Evolutionary conservation across 495 filamentous ascomycete genomes (phyloP), one percentile per base, ranked within the genome.

Genomic region (Rhypophila decipiens): DNA sequence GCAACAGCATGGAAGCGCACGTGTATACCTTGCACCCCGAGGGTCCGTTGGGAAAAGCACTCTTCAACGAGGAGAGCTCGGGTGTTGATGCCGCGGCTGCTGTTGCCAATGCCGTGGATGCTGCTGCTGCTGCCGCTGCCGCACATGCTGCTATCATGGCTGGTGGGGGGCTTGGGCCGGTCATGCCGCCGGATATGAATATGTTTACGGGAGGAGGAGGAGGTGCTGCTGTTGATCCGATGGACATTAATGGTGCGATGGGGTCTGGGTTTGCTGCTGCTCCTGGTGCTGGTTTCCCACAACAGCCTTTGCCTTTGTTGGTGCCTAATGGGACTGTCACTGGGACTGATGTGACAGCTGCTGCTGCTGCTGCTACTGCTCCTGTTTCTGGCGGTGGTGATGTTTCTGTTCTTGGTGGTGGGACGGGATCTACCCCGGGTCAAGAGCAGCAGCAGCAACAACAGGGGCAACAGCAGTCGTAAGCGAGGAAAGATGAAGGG

Each of bases 21-120:
- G 83, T 95, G 46, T 93, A 93, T 57, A 74, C 88, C 1, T 65
- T 98, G 41, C 88, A 95, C 63, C 86, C 88, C 1, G 74, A 79
- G 39, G 75, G 73, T 7, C 57, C 51, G 15, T 54, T 78, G 3
- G 76, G 76, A 42, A 61, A 38, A 36, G 57, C 7, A 19, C 23
- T 58, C 46, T 21, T 59, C 51, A 57, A 38, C n/a, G 7, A 7
- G 7, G 7, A 31, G 27, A 31, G 27, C 13, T 13, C 7, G 27
- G 27, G 13, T 13, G 27, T 31, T 13, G 27, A 7, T 31, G 27
- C 27, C 13, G 27, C 27, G 7, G 27, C 27, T 31, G 27, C 27
- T 31, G 27, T 13, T 31, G 27, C 27, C 13, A 5, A n/a, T n/a
- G n/a, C n/a, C n/a, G n/a, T n/a, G n/a, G n/a, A n/a, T n/a, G 27